Evolutionary conservation across 768 basidiomycete genomes (phyloP).

Genomic region (Rhodotorula sphaerocarpa): DNA sequence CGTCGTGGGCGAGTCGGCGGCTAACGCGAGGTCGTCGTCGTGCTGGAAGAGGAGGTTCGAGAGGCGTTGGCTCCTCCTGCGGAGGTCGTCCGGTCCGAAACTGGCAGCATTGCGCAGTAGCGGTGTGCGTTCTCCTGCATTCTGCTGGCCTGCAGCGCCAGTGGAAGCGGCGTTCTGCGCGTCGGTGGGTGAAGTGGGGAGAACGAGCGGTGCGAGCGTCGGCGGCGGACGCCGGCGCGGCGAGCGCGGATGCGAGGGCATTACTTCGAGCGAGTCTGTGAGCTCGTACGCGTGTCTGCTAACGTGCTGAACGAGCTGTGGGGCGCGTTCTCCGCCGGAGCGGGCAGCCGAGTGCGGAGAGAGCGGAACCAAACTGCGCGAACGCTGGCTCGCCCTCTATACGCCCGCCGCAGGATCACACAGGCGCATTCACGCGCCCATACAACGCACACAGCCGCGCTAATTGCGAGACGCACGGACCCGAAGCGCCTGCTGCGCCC

Average conservation of each 20-base stretch:
- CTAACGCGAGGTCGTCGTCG: not conserved
- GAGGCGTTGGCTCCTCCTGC: conserved; percentile 4
- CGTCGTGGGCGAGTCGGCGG: not conserved
- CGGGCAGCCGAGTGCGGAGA: not conserved
- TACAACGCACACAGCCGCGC: no score
- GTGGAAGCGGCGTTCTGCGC: not conserved
- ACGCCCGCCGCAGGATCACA: no score
- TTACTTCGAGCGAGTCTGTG: not conserved
- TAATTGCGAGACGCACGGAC: no score
- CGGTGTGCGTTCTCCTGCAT: not conserved
- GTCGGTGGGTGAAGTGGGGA: not conserved
- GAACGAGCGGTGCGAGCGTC: conserved; percentile 1
- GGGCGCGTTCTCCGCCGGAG: not conserved
- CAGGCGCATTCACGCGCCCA: no score
- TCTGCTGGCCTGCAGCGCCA: not conserved
- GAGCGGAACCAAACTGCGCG: not conserved
- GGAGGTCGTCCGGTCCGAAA: conserved; percentile 6
- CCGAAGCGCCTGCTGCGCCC: no score
- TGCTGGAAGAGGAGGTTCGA: conserved; percentile 11
- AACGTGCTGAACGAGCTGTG: no score
- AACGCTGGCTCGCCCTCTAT: no score
- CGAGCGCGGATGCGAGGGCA: conserved; percentile 2
- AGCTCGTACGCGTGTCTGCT: no score
- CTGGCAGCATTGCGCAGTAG: conserved; percentile 1
- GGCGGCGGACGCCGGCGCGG: not conserved